Evolutionary conservation across 2,329 filamentous ascomycete species (phyloP), one percentile per base, ranked within the genome.

Genomic region (Leptographium lundbergii): DNA sequence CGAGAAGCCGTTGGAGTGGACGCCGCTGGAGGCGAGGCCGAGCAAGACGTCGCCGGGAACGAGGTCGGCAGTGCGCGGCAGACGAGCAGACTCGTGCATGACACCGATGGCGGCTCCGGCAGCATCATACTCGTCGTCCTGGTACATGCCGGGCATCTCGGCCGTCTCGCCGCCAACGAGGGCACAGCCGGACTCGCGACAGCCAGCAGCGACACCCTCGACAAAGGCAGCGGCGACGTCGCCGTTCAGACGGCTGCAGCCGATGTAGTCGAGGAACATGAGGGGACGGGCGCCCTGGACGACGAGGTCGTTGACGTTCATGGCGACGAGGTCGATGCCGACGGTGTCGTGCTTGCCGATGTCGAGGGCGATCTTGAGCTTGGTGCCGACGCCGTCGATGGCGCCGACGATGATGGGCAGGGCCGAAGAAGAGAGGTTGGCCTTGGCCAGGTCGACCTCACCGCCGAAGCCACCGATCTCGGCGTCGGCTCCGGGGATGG

Each of bases 261-360:
- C 92, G 74, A 95, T 96, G 80, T 95, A 97, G 76, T 99, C 94
- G 63, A 97, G 85, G 81, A 99, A 97, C 79, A 94, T 94, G 64
- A 97, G 80, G 2, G 94, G 91, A 66, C 94, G 89, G 14, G 94
- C 94, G 58, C 94, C 94, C 75, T 97, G 91, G 10, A 97, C 94
- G 57, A 99, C 86, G 0, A 99, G 80, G 69, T 99, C 94, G 72
- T 99, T 99, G 69, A 97, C 94, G 72, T 96, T 97, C 92, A 97
- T 97, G 65, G 94, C 94, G 4, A 99, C 94, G 42, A 99, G 81
- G 70, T 99, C 94, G 66, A 99, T 91, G 61, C 94, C 94, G 13
- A 99, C 92, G 3, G 91, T 96, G 72, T 92, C 86, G 73, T 96
- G 94, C 74, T 95, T 90, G 66, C 85, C 81, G 76, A 95, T 88